These are phyloP conservation scores for Phellopilus nigrolimitatus DNA, from an alignment of 1,284 basidiomycete genomes.

Conservation along the genomic window DNA sequence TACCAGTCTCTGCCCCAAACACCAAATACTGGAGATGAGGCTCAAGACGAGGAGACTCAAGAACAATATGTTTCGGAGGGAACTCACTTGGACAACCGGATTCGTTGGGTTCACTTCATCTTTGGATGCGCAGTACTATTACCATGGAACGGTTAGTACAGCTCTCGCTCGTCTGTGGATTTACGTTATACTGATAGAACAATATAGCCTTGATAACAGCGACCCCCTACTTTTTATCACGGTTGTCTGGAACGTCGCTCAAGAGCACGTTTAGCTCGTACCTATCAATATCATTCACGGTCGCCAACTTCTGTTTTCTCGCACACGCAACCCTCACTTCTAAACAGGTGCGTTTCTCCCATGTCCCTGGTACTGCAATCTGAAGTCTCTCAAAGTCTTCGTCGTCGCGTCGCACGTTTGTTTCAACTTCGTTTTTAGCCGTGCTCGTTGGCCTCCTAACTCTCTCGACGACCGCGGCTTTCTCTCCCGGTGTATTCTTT, in stretches of 20 bases:
- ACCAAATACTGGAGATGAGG: background rate
- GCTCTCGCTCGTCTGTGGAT: background rate
- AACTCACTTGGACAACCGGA: conserved; percentile 2
- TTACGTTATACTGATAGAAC: conserved; percentile 13
- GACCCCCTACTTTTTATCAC: conserved; percentile 67
- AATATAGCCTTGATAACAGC: conserved; percentile 67
- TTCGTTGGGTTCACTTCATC: conserved; percentile 63
- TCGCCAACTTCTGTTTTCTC: conserved; percentile 61
- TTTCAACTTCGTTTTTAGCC: conserved; percentile 41
- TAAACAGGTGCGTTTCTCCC: conserved; percentile 44
- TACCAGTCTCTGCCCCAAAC: conserved; percentile 14
- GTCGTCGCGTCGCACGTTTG: conserved; percentile 46
- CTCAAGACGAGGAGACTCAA: conserved; percentile 4
- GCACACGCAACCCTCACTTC: conserved; percentile 65
- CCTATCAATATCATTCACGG: conserved; percentile 58
- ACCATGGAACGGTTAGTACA: conserved; percentile 70
- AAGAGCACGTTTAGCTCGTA: conserved; percentile 64
- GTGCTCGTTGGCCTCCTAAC: conserved; percentile 52
- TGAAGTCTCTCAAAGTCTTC: conserved; percentile 34
- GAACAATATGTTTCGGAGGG: background rate
- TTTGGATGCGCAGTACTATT: conserved; percentile 68
- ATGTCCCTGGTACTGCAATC: background rate
- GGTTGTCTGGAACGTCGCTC: conserved; percentile 52
- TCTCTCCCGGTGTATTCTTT: conserved; percentile 55
- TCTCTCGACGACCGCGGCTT: conserved; percentile 47